Conservation (phyloP, 2,329 filamentous ascomycete genomes). For the Aureobasidium sp. region DNA sequence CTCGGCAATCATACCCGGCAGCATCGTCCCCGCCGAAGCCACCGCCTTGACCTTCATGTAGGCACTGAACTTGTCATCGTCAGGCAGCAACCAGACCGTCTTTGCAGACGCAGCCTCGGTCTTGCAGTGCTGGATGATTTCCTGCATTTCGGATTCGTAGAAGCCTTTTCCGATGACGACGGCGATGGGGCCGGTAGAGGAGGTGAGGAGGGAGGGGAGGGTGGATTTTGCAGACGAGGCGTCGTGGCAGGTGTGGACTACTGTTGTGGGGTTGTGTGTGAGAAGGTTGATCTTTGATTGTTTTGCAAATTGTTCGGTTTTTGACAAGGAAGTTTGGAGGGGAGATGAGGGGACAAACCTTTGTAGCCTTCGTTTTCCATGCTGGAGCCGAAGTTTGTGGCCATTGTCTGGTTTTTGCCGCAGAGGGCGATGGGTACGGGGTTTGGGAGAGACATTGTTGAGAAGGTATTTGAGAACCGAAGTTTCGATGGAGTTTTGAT, state of each 20-base stretch:
- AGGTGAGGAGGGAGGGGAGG: background rate
- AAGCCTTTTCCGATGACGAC: constrained; percentile 13
- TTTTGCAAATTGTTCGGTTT: no score
- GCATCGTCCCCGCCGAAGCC: constrained; percentile 7
- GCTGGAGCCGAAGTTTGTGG: background rate
- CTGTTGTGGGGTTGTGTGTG: background rate
- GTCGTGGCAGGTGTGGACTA: constrained; percentile 10
- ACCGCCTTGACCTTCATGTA: constrained; percentile 12
- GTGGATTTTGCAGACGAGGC: background rate
- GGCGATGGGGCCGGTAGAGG: background rate
- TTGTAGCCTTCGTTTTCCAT: background rate
- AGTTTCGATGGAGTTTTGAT: background rate
- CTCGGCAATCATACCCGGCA: constrained; percentile 11
- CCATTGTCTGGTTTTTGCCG: constrained; percentile 7
- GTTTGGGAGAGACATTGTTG: constrained; percentile 2
- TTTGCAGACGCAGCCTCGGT: background rate
- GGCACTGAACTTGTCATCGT: constrained; percentile 10
- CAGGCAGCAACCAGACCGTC: constrained; percentile 7
- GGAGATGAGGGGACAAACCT: background rate
- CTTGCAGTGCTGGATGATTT: background rate
- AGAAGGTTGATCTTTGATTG: no score
- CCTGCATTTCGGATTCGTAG: constrained; percentile 8
- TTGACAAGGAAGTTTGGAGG: no score
- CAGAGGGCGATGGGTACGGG: constrained; percentile 9
- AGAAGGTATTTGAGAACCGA: background rate